phyloP scores from a whole-genome alignment of 2,329 filamentous ascomycete species.

The Aureobasidium sp. region DNA sequence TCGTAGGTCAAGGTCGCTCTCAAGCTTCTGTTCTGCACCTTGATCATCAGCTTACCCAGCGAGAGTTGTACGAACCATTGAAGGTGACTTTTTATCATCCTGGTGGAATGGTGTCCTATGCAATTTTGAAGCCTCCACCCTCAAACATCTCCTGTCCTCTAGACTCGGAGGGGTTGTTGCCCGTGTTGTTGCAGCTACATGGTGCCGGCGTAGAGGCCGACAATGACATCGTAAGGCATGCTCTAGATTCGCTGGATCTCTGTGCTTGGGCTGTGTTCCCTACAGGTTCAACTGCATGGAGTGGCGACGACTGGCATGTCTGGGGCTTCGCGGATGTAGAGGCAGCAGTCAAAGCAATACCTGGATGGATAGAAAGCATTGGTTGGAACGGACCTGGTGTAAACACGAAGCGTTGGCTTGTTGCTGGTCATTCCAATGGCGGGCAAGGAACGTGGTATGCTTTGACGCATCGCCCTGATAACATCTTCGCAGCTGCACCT shows the following conservation, averaged over 20 bases:
- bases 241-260: constrained; percentile 43
- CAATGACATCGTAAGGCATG: constrained; percentile 36
- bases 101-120: constrained; percentile 47
- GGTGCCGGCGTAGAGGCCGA: constrained; percentile 51
- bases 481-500: constrained; percentile 47
- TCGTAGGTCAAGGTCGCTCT: not conserved
- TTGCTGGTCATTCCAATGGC: constrained; percentile 52
- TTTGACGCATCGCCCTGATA: constrained; percentile 49
- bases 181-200: constrained; percentile 46
- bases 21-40: not conserved
- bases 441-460: constrained; percentile 52
- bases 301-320: constrained; percentile 53
- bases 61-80: constrained; percentile 35
- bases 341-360: constrained; percentile 43
- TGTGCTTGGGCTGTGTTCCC: constrained; percentile 50
- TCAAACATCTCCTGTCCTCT: constrained; percentile 20
- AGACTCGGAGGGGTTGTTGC: constrained; percentile 19
- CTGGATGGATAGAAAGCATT: constrained; percentile 41
- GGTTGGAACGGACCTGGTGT: constrained; percentile 43
- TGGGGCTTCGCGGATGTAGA: constrained; percentile 51
- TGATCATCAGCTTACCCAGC: constrained; percentile 18
- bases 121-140: constrained; percentile 48
- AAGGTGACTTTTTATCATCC: constrained; percentile 49
- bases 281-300: constrained; percentile 51
- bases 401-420: constrained; percentile 42